phyloP scores from a whole-genome alignment of 306 rosid species.

The Macrotyloma uniflorum region DNA sequence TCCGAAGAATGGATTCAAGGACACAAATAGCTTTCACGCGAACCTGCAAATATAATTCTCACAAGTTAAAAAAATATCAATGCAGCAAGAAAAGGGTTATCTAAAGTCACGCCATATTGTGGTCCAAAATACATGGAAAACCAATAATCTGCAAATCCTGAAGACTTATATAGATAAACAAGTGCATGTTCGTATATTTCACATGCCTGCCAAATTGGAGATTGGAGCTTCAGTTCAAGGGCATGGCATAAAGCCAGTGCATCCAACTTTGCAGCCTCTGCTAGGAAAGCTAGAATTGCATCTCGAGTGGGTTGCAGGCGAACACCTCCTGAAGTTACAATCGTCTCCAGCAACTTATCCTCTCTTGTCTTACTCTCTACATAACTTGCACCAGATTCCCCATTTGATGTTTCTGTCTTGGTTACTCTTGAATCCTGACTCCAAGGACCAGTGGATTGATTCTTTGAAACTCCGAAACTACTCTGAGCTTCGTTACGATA shows the following conservation, averaged over 20 bases:
- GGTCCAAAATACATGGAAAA: constrained; percentile 16
- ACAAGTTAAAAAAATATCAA: constrained; percentile 1
- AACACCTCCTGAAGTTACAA: constrained; percentile 93
- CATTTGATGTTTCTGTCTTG: constrained; percentile 59
- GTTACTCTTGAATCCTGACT: constrained; percentile 66
- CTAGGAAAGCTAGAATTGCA: constrained; percentile 83
- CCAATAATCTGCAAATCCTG: background rate
- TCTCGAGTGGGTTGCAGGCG: constrained; percentile 98
- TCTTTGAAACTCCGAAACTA: constrained; percentile 62
- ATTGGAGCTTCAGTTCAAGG: constrained; percentile 79
- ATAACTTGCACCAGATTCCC: constrained; percentile 61
- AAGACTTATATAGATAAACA: background rate
- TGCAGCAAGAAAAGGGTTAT: background rate
- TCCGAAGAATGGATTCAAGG: constrained; percentile 88
- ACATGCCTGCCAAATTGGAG: constrained; percentile 97
- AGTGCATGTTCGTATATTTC: background rate
- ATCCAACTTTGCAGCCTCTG: constrained; percentile 87
- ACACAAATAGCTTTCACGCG: constrained; percentile 98
- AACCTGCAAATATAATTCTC: constrained; percentile 59
- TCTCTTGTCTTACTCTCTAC: constrained; percentile 74
- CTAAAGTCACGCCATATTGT: constrained; percentile 9
- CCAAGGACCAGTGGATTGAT: constrained; percentile 68
- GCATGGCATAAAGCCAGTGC: constrained; percentile 72
- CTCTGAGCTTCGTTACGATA: constrained; percentile 65
- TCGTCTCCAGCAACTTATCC: constrained; percentile 91